phyloP scores from a whole-genome alignment of 2,329 filamentous ascomycete genomes.

The Aspergillus cejpii region DNA sequence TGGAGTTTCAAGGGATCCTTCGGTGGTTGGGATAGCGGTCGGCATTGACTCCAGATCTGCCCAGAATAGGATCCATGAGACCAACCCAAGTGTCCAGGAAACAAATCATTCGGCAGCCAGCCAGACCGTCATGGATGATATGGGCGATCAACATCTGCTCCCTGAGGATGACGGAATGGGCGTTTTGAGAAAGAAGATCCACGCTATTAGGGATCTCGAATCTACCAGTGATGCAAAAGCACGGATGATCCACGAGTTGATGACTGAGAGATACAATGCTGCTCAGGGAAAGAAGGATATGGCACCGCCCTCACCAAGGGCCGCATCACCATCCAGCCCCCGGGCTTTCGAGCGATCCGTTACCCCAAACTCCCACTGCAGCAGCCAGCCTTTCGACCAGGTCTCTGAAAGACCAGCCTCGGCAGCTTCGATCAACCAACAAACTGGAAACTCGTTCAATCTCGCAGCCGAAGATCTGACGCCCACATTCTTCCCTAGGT shows the following conservation, averaged over 20 bases:
- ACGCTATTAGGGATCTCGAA: slow-evolving; percentile 58
- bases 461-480: slow-evolving; percentile 52
- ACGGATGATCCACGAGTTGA: slow-evolving; percentile 60
- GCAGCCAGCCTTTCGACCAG: slow-evolving; percentile 25
- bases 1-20: neutral
- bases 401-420: slow-evolving; percentile 22
- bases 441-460: slow-evolving; percentile 32
- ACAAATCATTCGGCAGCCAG: slow-evolving; percentile 1
- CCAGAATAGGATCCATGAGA: slow-evolving; percentile 2
- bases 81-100: neutral
- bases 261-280: slow-evolving; percentile 61
- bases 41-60: neutral
- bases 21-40: neutral
- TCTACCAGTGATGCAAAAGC: slow-evolving; percentile 61
- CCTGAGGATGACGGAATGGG: slow-evolving; percentile 78
- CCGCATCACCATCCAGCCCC: slow-evolving; percentile 23
- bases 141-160: slow-evolving; percentile 32
- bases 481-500: slow-evolving; percentile 58
- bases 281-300: slow-evolving; percentile 32
- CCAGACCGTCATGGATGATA: slow-evolving; percentile 13
- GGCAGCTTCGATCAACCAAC: slow-evolving; percentile 23
- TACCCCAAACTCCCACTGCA: slow-evolving; percentile 30
- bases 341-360: slow-evolving; percentile 22
- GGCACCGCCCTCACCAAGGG: slow-evolving; percentile 7
- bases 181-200: slow-evolving; percentile 59